Base-by-base conservation (phyloP, 345 rosid species). In the Acer yangbiense region DNA sequence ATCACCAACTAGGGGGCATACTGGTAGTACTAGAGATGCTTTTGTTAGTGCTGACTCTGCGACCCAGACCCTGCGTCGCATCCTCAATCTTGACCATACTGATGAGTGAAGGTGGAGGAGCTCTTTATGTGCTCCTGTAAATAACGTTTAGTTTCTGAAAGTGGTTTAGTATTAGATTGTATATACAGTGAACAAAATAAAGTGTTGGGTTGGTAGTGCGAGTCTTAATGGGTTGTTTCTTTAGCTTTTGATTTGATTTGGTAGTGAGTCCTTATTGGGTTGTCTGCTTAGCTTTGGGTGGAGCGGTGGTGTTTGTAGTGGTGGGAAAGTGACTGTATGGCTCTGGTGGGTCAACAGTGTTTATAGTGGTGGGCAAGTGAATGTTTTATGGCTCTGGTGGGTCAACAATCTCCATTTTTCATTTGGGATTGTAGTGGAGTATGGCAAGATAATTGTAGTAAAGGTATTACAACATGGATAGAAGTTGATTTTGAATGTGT, bases 31-130 rank as follows among this genome's bases (percentile, higher is more conserved):
- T 11, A 86, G 73, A 66, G 88, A 84, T 60, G 78, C 89, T 62
- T 90, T 92, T 78, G 83, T 21, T 16, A 81, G 85, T 77, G 87
- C 89, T 54, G 97, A 90, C 83, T 88, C 91, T 69, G 99, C 99
- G 58, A 94, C 99, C 5, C 76, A 80, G 91, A 91, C 90, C 25
- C 84, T 96, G 78, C 93, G 99, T 80, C 99, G 95, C 87, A 90
- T 96, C 82, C 97, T 96, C 82, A 92, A 96, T 76, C 94, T 96
- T 79, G 95, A 96, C 71, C 68, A 75, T 75, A 84, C 80, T 0
- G 92, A 92, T 79, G 86, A 89, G 21, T 89, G 92, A 87, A 70
- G 79, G n/a, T 14, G 73, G n/a, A 75, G 86, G 87, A 78, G 88
- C 77, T 35, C 10, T 60, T 75, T 23, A 46, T 68, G 25, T 18